A percentile compares a stretch with the other conserved stretches of the same genome.
Conservation (phyloP, 768 basidiomycete species). For the Vararia minispora region DNA sequence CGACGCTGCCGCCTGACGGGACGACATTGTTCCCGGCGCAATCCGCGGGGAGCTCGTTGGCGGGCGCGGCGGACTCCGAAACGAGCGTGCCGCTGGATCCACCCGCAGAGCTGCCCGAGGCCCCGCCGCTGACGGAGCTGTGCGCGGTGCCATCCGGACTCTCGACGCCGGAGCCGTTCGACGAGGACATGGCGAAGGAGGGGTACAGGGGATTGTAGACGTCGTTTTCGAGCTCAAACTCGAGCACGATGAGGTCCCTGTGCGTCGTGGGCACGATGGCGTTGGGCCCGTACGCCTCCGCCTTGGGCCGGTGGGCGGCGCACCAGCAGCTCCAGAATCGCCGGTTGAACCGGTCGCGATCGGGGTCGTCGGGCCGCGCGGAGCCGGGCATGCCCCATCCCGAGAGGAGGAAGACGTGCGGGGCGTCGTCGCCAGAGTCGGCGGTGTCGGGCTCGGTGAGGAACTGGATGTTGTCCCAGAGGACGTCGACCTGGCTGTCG, state of each 20-base stretch:
- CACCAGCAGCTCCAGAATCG: constrained; percentile 61
- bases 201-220: constrained; percentile 60
- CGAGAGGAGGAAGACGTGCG: constrained; percentile 58
- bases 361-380: constrained; percentile 20
- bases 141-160: neutral
- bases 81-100: constrained; percentile 3
- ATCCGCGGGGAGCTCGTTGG: neutral
- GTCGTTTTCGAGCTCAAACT: constrained; percentile 73
- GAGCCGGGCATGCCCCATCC: constrained; percentile 64
- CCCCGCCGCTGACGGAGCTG: neutral
- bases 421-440: constrained; percentile 34
- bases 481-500: constrained; percentile 47
- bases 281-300: neutral
- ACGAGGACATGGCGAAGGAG: constrained; percentile 13
- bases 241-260: constrained; percentile 47
- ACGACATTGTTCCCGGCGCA: too few species aligned
- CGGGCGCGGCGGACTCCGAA: neutral
- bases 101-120: neutral
- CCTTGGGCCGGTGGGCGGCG: constrained; percentile 44
- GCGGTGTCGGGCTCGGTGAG: constrained; percentile 38
- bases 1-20: too few species aligned
- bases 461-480: constrained; percentile 69
- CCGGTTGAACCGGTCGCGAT: constrained; percentile 22
- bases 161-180: too few species aligned
- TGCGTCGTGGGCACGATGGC: constrained; percentile 3